phyloP scores from a whole-genome alignment of 768 basidiomycete species.

The Boletus huronensis region DNA sequence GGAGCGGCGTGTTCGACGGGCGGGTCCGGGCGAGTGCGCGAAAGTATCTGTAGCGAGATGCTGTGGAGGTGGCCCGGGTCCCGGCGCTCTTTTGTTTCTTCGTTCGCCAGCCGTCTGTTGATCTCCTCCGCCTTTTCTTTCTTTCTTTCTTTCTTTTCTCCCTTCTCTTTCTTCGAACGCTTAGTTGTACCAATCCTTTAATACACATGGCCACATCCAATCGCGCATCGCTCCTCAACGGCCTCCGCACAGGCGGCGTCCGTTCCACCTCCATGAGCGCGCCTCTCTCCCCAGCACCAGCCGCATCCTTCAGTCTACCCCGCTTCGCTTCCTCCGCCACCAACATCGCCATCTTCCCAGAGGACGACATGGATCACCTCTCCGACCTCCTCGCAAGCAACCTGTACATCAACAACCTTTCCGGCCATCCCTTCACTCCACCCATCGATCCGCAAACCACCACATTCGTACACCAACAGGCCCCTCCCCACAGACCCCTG shows the following conservation, averaged over 20 bases:
- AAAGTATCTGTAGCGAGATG: constrained; percentile 56
- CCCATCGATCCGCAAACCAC: constrained; percentile 67
- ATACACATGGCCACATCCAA: constrained; percentile 44
- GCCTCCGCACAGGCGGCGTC: constrained; percentile 87
- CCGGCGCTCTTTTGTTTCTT: constrained; percentile 20
- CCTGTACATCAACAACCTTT: constrained; percentile 43
- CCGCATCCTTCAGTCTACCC: constrained; percentile 59
- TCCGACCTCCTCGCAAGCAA: constrained; percentile 52
- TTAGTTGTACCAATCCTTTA: constrained; percentile 26
- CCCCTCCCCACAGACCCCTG: constrained; percentile 47
- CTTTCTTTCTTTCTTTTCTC: constrained; percentile 14
- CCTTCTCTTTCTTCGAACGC: constrained; percentile 12
- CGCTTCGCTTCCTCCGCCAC: constrained; percentile 46
- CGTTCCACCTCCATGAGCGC: constrained; percentile 60
- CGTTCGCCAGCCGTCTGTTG: constrained; percentile 2
- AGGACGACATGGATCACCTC: constrained; percentile 59
- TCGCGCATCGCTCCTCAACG: constrained; percentile 83
- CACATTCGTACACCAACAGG: constrained; percentile 63
- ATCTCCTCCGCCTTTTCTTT: constrained; percentile 18
- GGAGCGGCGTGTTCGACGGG: constrained; percentile 76
- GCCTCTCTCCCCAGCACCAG: constrained; percentile 68
- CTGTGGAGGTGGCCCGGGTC: constrained; percentile 19
- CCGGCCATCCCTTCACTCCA: constrained; percentile 58
- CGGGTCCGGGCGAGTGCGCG: constrained; percentile 84
- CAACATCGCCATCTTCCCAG: constrained; percentile 42